Evolutionary conservation across 352 stramenopile species (phyloP).

Genomic region (Phytophthora hybrid): DNA sequence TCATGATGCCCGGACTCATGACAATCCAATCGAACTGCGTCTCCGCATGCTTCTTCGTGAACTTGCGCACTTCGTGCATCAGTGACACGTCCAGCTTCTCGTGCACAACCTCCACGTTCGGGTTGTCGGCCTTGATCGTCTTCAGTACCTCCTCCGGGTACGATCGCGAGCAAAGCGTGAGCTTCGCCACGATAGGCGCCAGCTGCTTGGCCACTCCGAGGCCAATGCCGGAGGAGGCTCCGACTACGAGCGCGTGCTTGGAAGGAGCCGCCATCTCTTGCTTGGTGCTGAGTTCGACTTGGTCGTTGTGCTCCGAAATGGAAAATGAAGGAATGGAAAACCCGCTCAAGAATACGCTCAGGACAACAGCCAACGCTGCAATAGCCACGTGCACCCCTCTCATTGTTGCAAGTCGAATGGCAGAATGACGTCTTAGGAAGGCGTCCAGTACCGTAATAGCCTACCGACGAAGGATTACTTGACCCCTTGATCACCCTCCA

Average conservation of each 20-base stretch:
- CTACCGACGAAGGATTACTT: slow-evolving; percentile 8
- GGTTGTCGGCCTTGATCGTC: slow-evolving; percentile 20
- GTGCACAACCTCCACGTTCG: slow-evolving; percentile 25
- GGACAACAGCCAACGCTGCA: slow-evolving; percentile 6
- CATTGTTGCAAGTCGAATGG: slow-evolving; percentile 9
- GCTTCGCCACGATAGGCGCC: slow-evolving; percentile 31
- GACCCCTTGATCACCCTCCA: not conserved
- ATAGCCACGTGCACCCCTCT: slow-evolving; percentile 7
- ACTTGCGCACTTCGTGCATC: slow-evolving; percentile 25
- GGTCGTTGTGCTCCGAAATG: not conserved
- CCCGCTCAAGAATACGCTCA: slow-evolving; percentile 9
- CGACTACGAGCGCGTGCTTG: slow-evolving; percentile 37
- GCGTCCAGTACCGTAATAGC: not conserved
- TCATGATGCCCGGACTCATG: slow-evolving; percentile 34
- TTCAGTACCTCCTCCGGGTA: slow-evolving; percentile 14
- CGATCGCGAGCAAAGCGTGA: slow-evolving; percentile 29
- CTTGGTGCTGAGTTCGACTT: slow-evolving; percentile 27
- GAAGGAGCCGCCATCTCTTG: slow-evolving; percentile 27
- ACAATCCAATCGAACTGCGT: slow-evolving; percentile 38
- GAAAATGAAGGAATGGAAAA: slow-evolving; percentile 13
- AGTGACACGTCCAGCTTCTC: slow-evolving; percentile 27
- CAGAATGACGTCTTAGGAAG: slow-evolving; percentile 10
- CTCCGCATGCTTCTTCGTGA: slow-evolving; percentile 18
- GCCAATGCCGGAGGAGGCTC: slow-evolving; percentile 33
- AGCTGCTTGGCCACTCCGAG: slow-evolving; percentile 26